Base-by-base conservation (phyloP, 768 basidiomycete genomes). In the Paxillus ammoniavirescens region DNA sequence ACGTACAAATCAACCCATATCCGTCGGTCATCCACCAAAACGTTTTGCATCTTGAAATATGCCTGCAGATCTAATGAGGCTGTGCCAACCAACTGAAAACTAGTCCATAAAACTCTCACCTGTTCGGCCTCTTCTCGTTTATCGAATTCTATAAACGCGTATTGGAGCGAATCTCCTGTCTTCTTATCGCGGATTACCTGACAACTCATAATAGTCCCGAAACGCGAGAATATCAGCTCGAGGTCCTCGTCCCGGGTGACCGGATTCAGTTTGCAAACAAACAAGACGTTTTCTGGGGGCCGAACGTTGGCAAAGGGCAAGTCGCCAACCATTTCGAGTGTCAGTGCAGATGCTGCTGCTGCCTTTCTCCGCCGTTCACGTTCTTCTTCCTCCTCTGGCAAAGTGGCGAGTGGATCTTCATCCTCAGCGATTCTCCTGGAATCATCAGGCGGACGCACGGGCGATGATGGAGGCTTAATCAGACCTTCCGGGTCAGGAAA, bases 21-120 rank as follows among this genome's bases (percentile, higher is more conserved):
- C 12, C 97, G 84, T 13, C 94, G 82, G 71, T 99, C 97, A 66
- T 99, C 97, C 12, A 99, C 90, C 10, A 99, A 76, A 0, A 98
- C 97, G 63, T 98, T 98, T 68, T 98, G 97, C 97, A 99, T 99
- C 71, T 98, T 99, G 75, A 98, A 95, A 71, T 98, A 99, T 8
- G 93, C 97, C 89, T 94, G 59, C 3, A 47, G 36, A 33, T 21
- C 42, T 41, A 37, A 52, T 62, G 30, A 62, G 51, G 13, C 30
- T 36, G 38, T 51, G 49, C 31, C 13, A 41, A 31, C 31, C 13
- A 41, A 31, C 3, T 12, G 13, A 46, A 26, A 2, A 30, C 21
- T 7, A 38, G n/a, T n/a, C 47, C 47, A 35, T 50, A 23, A 49
- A 57, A 37, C 6, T 62, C 80, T 54, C 58, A 91, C 93, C 84